Evolutionary conservation across 2,329 filamentous ascomycete genomes (phyloP).

Genomic region (Colletotrichum cereale): DNA sequence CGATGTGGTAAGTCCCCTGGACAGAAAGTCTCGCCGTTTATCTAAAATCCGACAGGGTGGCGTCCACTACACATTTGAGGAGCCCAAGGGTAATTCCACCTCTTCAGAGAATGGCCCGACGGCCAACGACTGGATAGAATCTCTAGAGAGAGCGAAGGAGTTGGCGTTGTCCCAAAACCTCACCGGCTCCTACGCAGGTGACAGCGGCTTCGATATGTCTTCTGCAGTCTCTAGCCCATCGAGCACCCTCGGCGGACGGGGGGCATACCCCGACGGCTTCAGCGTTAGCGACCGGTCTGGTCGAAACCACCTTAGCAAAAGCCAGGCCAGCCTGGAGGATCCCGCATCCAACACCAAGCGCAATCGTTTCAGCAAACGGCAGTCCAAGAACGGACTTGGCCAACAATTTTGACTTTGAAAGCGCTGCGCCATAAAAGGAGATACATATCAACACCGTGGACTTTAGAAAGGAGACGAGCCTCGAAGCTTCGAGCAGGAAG

Average conservation of each 20-base stretch:
- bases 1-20: slow-evolving; percentile 79
- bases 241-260: slow-evolving; percentile 75
- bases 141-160: slow-evolving; percentile 87
- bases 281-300: slow-evolving; percentile 64
- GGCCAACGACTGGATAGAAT: slow-evolving; percentile 93
- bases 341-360: slow-evolving; percentile 59
- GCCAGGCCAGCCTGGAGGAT: slow-evolving; percentile 68
- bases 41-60: slow-evolving; percentile 71
- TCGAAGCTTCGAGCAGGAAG: background rate
- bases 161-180: slow-evolving; percentile 81
- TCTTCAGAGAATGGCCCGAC: slow-evolving; percentile 72
- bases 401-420: slow-evolving; percentile 76
- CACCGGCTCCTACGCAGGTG: slow-evolving; percentile 73
- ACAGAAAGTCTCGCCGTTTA: slow-evolving; percentile 35
- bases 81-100: slow-evolving; percentile 77
- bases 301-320: slow-evolving; percentile 71
- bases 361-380: slow-evolving; percentile 87
- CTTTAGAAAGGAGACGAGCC: background rate
- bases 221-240: slow-evolving; percentile 81
- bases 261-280: slow-evolving; percentile 65
- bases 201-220: slow-evolving; percentile 77
- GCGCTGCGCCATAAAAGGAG: background rate
- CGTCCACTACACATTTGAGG: slow-evolving; percentile 93
- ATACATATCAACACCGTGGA: background rate
- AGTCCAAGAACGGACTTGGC: slow-evolving; percentile 93